Percentiles rank a stretch among this genome's conserved stretches.
phyloP scores from a whole-genome alignment of 2,329 filamentous ascomycete genomes.

The Aureobasidium mangrovei region DNA sequence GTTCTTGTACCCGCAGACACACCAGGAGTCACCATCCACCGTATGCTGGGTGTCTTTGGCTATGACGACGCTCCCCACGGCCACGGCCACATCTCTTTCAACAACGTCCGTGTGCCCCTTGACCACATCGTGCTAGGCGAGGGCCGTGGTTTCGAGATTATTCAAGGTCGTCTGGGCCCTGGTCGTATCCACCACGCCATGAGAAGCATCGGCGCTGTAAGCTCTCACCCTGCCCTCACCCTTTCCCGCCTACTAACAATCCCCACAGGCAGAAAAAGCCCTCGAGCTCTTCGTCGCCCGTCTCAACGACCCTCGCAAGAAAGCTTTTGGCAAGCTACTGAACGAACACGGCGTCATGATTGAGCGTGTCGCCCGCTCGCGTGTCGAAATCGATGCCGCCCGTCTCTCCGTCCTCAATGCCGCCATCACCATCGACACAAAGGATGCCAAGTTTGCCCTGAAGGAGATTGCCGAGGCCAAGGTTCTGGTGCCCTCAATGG shows the following conservation, averaged over 20 bases:
- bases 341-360: conserved; percentile 88
- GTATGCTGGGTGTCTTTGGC: conserved; percentile 89
- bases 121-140: conserved; percentile 83
- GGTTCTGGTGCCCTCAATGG: conserved; percentile 75
- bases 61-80: conserved; percentile 98
- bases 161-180: conserved; percentile 90
- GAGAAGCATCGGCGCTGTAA: conserved; percentile 77
- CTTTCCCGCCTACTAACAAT: background rate
- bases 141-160: conserved; percentile 94
- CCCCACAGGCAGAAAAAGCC: conserved; percentile 65
- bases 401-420: conserved; percentile 88
- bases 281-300: conserved; percentile 92
- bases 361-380: conserved; percentile 85
- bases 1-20: conserved; percentile 74
- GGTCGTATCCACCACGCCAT: conserved; percentile 97
- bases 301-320: conserved; percentile 86
- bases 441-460: conserved; percentile 78
- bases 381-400: conserved; percentile 88
- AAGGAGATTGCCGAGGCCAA: conserved; percentile 95
- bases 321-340: conserved; percentile 80
- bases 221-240: conserved; percentile 20
- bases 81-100: conserved; percentile 85
- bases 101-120: conserved; percentile 79
- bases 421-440: conserved; percentile 85
- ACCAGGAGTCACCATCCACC: conserved; percentile 81